Evolutionary conservation across 1,139 yeast genomes (phyloP).

Genomic region (Trichomonascaceae sp.): DNA sequence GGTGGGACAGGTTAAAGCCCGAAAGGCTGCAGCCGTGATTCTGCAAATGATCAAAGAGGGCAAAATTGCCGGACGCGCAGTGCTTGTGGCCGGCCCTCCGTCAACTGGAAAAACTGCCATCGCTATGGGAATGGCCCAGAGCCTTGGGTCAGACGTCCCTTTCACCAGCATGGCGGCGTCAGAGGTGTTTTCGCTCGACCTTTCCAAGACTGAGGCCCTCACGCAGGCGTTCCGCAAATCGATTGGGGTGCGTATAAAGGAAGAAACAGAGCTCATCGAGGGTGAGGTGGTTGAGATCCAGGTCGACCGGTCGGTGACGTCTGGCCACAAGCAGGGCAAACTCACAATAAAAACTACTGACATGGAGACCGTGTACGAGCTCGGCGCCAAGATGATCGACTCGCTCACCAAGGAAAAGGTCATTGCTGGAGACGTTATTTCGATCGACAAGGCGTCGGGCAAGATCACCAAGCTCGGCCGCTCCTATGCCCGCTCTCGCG

Average conservation of each 20-base stretch:
- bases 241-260: conserved; percentile 90
- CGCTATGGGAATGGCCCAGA: conserved; percentile 93
- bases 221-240: conserved; percentile 94
- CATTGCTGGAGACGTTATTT: conserved; percentile 92
- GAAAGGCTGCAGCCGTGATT: conserved; percentile 92
- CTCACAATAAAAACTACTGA: conserved; percentile 95
- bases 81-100: conserved; percentile 94
- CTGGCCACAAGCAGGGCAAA: conserved; percentile 97
- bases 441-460: conserved; percentile 92
- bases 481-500: conserved; percentile 90
- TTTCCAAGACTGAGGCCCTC: conserved; percentile 88
- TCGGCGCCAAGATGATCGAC: conserved; percentile 96
- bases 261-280: conserved; percentile 92
- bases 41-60: conserved; percentile 89
- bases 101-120: conserved; percentile 98
- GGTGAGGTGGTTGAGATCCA: conserved; percentile 99
- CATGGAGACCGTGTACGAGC: conserved; percentile 96
- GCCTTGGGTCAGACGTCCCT: conserved; percentile 83
- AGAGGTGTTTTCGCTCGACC: conserved; percentile 81
- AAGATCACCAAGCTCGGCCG: conserved; percentile 89
- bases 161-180: conserved; percentile 92
- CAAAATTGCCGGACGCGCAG: conserved; percentile 93
- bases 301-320: conserved; percentile 90
- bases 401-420: conserved; percentile 91
- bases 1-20: conserved; percentile 94